Percentiles rank a stretch among this genome's conserved stretches.
These are phyloP conservation scores for Hirsutella rhossiliensis DNA, from an alignment of 2,329 filamentous ascomycete species.

Conservation along the genomic window DNA sequence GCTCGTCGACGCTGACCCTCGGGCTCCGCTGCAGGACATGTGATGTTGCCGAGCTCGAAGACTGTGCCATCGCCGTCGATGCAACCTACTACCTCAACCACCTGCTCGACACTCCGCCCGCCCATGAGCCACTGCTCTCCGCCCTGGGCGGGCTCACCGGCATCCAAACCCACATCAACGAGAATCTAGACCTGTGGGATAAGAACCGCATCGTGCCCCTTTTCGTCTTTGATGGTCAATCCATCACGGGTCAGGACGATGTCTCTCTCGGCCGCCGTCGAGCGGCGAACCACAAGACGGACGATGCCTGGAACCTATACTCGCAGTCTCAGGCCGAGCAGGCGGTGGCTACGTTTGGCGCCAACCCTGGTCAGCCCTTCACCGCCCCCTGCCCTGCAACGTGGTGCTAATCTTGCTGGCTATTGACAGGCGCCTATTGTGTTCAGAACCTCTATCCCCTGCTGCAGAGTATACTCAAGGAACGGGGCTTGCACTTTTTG, in stretches of 20 bases:
- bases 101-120: constrained; percentile 57
- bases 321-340: constrained; percentile 66
- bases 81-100: constrained; percentile 79
- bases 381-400: background rate
- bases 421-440: constrained; percentile 52
- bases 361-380: constrained; percentile 49
- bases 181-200: constrained; percentile 63
- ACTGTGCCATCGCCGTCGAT: constrained; percentile 71
- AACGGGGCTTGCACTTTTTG: constrained; percentile 60
- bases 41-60: constrained; percentile 58
- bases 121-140: constrained; percentile 76
- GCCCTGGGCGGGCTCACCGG: constrained; percentile 83
- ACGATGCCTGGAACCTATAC: constrained; percentile 79
- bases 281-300: constrained; percentile 56
- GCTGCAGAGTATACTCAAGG: constrained; percentile 61
- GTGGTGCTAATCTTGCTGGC: background rate
- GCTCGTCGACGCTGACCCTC: constrained; percentile 8
- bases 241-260: constrained; percentile 64
- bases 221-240: constrained; percentile 87
- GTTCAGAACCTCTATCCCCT: constrained; percentile 64
- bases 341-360: constrained; percentile 76
- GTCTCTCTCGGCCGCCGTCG: constrained; percentile 51
- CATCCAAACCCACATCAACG: constrained; percentile 61
- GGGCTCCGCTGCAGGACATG: constrained; percentile 31
- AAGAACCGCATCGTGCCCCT: constrained; percentile 60